Conservation (phyloP, 352 stramenopile genomes). For the Salisapilia sapeloensis region DNA sequence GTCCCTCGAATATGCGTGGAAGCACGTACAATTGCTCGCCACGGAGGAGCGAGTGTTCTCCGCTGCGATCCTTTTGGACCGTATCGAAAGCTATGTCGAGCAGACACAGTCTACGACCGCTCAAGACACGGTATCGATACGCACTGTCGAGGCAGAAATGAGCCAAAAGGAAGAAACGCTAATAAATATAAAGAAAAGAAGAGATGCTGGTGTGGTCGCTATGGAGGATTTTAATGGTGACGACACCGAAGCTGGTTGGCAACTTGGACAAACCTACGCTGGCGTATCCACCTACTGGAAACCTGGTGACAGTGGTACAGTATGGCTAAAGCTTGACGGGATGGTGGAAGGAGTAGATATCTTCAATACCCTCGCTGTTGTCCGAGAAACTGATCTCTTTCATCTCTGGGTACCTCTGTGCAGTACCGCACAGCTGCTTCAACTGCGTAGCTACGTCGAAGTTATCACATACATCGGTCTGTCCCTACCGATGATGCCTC, state of each 20-base stretch:
- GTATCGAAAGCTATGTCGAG: constrained; percentile 38
- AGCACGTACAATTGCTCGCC: constrained; percentile 51
- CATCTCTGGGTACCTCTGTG: constrained; percentile 61
- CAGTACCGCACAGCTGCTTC: constrained; percentile 38
- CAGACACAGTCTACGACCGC: constrained; percentile 1
- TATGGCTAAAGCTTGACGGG: constrained; percentile 72
- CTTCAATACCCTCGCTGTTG: constrained; percentile 66
- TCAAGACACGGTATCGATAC: no score
- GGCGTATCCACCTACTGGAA: constrained; percentile 72
- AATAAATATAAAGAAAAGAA: constrained; percentile 31
- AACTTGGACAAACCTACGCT: constrained; percentile 60
- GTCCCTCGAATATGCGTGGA: constrained; percentile 50
- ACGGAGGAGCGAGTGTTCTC: constrained; percentile 59
- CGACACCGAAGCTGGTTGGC: constrained; percentile 35
- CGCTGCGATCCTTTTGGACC: constrained; percentile 35
- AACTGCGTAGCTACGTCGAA: constrained; percentile 30
- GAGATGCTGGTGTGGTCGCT: constrained; percentile 19
- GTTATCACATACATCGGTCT: constrained; percentile 51
- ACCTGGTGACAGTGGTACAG: constrained; percentile 38
- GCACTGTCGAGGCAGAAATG: constrained; percentile 18
- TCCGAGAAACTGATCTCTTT: constrained; percentile 69
- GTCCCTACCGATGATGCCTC: constrained; percentile 49
- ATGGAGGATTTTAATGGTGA: constrained; percentile 57
- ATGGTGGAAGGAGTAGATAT: constrained; percentile 62
- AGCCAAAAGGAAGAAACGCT: constrained; percentile 27